A percentile compares a stretch with the other conserved stretches of the same genome.
Evolutionary conservation across 345 rosid species (phyloP).

Genomic region (Euphorbia tirucalli): DNA sequence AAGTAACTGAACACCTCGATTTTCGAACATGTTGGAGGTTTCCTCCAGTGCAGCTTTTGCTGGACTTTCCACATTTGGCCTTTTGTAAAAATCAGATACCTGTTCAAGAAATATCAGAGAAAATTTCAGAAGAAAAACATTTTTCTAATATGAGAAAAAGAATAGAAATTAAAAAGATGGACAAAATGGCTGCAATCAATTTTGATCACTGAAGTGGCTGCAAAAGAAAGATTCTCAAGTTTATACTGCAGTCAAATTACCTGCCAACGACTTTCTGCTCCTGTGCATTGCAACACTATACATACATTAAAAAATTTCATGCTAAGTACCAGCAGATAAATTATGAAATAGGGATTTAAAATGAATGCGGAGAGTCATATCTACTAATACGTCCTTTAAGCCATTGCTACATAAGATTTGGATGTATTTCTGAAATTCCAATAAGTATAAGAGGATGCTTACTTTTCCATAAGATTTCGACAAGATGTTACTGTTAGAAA

Average conservation of each 20-base stretch:
- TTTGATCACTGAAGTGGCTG: slow-evolving; percentile 2
- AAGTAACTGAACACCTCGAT: slow-evolving; percentile 71
- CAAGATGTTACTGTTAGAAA: background rate
- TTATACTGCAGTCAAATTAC: background rate
- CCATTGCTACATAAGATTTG: slow-evolving; percentile 1
- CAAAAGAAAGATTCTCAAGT: background rate
- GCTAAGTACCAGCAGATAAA: background rate
- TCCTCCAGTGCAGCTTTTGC: slow-evolving; percentile 76
- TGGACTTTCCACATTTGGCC: slow-evolving; percentile 70
- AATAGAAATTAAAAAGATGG: background rate
- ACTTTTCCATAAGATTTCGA: background rate
- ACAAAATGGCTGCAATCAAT: background rate
- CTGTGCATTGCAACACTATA: background rate
- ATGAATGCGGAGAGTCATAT: background rate
- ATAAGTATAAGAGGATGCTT: background rate
- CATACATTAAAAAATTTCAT: background rate
- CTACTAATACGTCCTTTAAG: background rate
- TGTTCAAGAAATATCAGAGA: slow-evolving; percentile 29
- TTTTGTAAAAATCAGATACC: slow-evolving; percentile 89
- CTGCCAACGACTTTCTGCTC: background rate
- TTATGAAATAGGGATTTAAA: background rate
- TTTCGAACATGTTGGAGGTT: slow-evolving; percentile 59
- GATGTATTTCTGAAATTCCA: background rate
- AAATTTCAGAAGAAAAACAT: slow-evolving; percentile 9
- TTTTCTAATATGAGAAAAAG: background rate